phyloP scores from a whole-genome alignment of 257 asterid species.

The Datura wrightii region DNA sequence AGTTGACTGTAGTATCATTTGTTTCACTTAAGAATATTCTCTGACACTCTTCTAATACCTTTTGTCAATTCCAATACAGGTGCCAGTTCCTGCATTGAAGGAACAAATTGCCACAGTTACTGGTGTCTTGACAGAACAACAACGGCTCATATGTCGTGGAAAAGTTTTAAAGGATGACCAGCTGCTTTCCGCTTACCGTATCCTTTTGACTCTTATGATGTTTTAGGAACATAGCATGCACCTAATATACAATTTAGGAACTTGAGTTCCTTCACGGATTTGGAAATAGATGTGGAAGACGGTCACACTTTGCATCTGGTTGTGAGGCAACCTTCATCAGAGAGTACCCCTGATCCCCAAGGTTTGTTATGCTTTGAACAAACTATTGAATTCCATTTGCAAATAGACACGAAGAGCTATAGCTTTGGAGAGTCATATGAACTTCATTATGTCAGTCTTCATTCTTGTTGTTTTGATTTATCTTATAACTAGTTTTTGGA shows the following conservation, averaged over 20 bases:
- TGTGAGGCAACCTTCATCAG: constrained; percentile 76
- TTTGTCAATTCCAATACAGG: constrained; percentile 51
- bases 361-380: constrained; percentile 26
- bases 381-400: neutral
- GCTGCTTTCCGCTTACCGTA: constrained; percentile 98
- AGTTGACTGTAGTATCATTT: constrained; percentile 18
- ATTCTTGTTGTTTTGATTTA: constrained; percentile 2
- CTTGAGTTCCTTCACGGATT: constrained; percentile 60
- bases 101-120: constrained; percentile 90
- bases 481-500: neutral
- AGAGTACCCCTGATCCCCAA: constrained; percentile 51
- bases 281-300: constrained; percentile 83
- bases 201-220: constrained; percentile 52
- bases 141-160: constrained; percentile 99
- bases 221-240: neutral
- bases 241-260: constrained; percentile 9
- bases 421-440: neutral
- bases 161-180: constrained; percentile 95
- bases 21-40: neutral
- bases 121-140: constrained; percentile 89
- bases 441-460: constrained; percentile 8
- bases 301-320: constrained; percentile 97
- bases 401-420: neutral
- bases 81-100: constrained; percentile 89
- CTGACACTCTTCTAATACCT: constrained; percentile 15